Evolutionary conservation across 257 asterid genomes (phyloP).

Genomic region (Eustoma russellianum): DNA sequence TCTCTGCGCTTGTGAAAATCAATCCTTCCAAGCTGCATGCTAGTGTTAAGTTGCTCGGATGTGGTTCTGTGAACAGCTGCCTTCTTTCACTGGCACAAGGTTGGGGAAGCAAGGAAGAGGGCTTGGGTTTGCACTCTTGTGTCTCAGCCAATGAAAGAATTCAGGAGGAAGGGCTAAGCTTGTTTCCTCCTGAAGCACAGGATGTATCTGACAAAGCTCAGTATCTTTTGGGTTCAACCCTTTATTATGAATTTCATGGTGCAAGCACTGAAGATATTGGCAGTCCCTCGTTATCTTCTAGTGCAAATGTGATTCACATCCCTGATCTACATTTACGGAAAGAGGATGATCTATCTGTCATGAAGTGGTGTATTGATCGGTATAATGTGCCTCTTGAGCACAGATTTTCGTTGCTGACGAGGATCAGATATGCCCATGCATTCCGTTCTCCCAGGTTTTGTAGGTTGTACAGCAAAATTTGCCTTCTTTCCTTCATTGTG

Average conservation of each 20-base stretch:
- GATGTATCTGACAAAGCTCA: conserved; percentile 55
- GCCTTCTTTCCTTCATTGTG: conserved; percentile 88
- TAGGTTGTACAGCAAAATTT: conserved; percentile 84
- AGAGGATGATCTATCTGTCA: conserved; percentile 78
- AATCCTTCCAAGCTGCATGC: conserved; percentile 82
- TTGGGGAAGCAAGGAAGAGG: conserved; percentile 99
- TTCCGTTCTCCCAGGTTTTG: conserved; percentile 76
- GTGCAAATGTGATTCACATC: conserved; percentile 54
- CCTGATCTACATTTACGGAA: conserved; percentile 65
- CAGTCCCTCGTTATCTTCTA: conserved; percentile 35
- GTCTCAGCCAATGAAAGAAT: conserved; percentile 62
- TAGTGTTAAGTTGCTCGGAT: conserved; percentile 83
- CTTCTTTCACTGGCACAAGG: conserved; percentile 96
- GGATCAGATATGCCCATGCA: conserved; percentile 96
- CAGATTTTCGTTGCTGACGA: conserved; percentile 70
- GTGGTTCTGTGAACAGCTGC: conserved; percentile 78
- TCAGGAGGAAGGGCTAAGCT: conserved; percentile 67
- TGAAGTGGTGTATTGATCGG: conserved; percentile 61
- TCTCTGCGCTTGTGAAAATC: conserved; percentile 69
- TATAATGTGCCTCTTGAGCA: conserved; percentile 71
- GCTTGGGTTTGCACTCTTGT: conserved; percentile 84
- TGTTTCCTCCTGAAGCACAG: conserved; percentile 67
- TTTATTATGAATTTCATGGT: conserved; percentile 73
- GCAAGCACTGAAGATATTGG: conserved; percentile 22
- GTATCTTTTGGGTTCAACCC: conserved; percentile 70